Percentiles rank a stretch among this genome's conserved stretches.
Evolutionary conservation across 129 eudicot genomes (phyloP).

Genomic region (Cynara cardunculus): DNA sequence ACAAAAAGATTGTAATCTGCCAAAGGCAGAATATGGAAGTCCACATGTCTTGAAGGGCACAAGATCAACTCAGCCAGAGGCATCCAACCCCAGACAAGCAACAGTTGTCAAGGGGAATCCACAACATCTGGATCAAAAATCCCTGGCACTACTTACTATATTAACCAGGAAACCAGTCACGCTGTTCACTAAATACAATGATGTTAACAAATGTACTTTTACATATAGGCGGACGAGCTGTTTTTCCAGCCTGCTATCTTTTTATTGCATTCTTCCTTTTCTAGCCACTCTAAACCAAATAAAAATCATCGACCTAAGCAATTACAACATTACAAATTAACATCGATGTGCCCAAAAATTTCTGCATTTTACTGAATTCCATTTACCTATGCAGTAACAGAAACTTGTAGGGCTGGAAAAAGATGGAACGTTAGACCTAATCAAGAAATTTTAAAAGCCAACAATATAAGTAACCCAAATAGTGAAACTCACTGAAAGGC

Average conservation of each 20-base stretch:
- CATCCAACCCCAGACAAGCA: no score
- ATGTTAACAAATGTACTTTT: no score
- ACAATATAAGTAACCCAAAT: not conserved
- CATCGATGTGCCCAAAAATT: not conserved
- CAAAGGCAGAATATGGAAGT: no score
- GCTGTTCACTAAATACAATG: no score
- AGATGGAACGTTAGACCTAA: not conserved
- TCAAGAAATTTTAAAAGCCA: not conserved
- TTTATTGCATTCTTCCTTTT: not conserved
- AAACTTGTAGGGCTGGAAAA: not conserved
- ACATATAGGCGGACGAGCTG: not conserved
- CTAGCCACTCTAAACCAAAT: not conserved
- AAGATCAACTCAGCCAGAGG: no score
- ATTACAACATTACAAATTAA: not conserved
- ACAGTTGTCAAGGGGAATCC: no score
- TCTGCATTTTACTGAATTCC: not conserved
- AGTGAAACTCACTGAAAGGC: not conserved
- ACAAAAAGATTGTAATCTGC: not conserved
- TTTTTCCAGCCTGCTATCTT: not conserved
- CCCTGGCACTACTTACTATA: no score
- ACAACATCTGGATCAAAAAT: no score
- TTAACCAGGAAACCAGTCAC: no score
- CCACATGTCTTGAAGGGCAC: no score
- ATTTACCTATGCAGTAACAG: not conserved
- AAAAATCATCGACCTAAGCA: not conserved